phyloP scores from a whole-genome alignment of 129 eudicot genomes.

The Oenanthe sinensis region DNA sequence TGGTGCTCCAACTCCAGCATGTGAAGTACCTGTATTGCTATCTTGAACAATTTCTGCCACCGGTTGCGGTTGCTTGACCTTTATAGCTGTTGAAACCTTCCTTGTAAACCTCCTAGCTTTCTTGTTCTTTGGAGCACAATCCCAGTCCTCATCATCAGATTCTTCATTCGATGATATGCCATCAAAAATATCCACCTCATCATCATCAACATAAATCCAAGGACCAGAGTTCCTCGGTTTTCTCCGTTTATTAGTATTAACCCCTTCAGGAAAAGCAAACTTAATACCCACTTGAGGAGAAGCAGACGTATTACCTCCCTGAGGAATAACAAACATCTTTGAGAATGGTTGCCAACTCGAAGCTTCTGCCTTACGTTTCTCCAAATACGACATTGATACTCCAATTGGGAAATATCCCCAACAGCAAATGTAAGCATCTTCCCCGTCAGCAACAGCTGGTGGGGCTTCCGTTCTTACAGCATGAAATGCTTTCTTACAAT shows the following conservation, averaged over 20 bases:
- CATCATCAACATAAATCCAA: constrained; percentile 59
- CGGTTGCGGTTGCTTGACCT: constrained; percentile 14
- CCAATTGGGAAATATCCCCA: constrained; percentile 90
- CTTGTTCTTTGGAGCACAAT: constrained; percentile 20
- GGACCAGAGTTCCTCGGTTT: constrained; percentile 27
- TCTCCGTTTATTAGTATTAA: constrained; percentile 12
- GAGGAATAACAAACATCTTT: constrained; percentile 43
- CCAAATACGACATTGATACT: constrained; percentile 34
- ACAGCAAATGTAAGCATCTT: constrained; percentile 52
- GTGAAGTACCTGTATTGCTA: constrained; percentile 18
- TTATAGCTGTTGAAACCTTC: constrained; percentile 11
- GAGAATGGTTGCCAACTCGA: constrained; percentile 78
- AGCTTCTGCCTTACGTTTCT: constrained; percentile 28
- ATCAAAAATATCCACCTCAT: constrained; percentile 41
- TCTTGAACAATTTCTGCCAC: constrained; percentile 17
- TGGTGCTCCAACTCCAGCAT: constrained; percentile 23
- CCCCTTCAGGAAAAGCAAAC: constrained; percentile 11
- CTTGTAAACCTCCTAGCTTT: constrained; percentile 15
- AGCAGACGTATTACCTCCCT: not conserved
- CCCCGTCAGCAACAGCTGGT: constrained; percentile 42
- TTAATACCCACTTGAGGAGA: not conserved
- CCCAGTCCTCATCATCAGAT: constrained; percentile 65
- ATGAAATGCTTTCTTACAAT: constrained; percentile 75
- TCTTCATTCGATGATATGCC: constrained; percentile 50
- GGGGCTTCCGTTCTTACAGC: constrained; percentile 56